Base-by-base conservation (phyloP, 2,329 filamentous ascomycete genomes). In the Fusarium sp. region DNA sequence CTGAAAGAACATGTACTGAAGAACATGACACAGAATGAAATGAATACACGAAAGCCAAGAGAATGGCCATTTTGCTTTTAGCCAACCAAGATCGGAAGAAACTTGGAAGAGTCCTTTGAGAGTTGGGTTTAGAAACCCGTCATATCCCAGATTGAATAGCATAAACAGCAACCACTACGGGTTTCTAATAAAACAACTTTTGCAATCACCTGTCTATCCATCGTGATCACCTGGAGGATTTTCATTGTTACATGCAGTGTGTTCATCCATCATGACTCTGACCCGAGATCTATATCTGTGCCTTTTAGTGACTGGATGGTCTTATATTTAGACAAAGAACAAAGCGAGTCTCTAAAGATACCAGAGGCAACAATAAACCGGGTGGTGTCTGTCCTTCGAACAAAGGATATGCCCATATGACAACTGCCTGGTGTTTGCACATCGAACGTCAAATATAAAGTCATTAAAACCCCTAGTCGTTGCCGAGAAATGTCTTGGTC, bases 381-480 rank as follows among this genome's bases (percentile, higher is more conserved):
- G 10, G 14, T 8, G 5, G 24, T 29, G 7, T 20, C 10, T 53
- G 7, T 22, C 24, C 34, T 41, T 27, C 10, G 45, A 65, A 65
- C 60, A 65, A 58, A 65, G 45, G 18, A 22, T 4, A 46, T 51
- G 45, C 58, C 40, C 25, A 24, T 41, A n/a, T 7, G 18, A 16
- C 7, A 29, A 18, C 13, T 37, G 34, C 27, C 24, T 13, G 13
- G 13, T 37, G 9, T 24, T 18, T n/a, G 32, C 13, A 25, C 14
- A 42, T 13, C 3, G 20, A 1, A 18, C 8, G 41, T 27, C 13
- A 32, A 14, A 14, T 61, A 61, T 61, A 61, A 61, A 18, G 22
- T 14, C n/a, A 22, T 29, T 4, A 6, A 16, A 37, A 14, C 29
- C 30, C 16, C 41, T n/a, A 27, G 12, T 41, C 18, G 14, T 51